Evolutionary conservation across 2,329 filamentous ascomycete species (phyloP), one percentile per base, ranked within the genome.

Genomic region (Pezicula radicicola): DNA sequence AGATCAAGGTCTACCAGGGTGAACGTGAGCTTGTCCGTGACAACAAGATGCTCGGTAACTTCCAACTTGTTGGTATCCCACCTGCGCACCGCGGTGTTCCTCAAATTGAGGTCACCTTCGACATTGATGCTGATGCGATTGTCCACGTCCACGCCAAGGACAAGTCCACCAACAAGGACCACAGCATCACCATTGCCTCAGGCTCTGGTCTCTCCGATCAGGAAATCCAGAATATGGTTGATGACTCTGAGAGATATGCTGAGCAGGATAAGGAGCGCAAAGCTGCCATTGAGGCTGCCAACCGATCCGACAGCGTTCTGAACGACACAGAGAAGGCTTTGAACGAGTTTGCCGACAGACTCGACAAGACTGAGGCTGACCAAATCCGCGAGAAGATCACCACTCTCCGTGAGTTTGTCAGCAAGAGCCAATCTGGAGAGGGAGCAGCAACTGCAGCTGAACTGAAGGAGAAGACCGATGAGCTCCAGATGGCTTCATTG

Each of bases 1-100:
- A 97, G 81, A 97, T 97, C 82, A 97, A 97, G 89, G 93, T 97
- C 60, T 97, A 86, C 88, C 92, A 97, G 86, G 93, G 93, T 81
- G 93, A 97, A 84, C 93, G 93, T 89, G 92, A 97, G 81, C 91
- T 97, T 59, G 92, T 97, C 73, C 88, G 87, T 70, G 93, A 97
- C 79, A 97, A 97, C 88, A 97, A 97, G 84, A 79, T 97, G 55
- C 85, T 97, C 54, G 93, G 93, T 57, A 97, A 97, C 88, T 97
- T 97, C 89, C 92, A 97, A 83, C 88, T 97, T 63, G 91, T 96
- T 66, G 93, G 93, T 60, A 97, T 97, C 56, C 93, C 93, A 53
- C 93, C 93, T 64, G 93, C 93, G 51, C 92, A 95, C 81, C 91
- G 92, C 72, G 92, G 92, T 79, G 91, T 97, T 56, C 93, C 93